Evolutionary conservation across 2,329 filamentous ascomycete genomes (phyloP).

Genomic region (Aspergillus versicolor): DNA sequence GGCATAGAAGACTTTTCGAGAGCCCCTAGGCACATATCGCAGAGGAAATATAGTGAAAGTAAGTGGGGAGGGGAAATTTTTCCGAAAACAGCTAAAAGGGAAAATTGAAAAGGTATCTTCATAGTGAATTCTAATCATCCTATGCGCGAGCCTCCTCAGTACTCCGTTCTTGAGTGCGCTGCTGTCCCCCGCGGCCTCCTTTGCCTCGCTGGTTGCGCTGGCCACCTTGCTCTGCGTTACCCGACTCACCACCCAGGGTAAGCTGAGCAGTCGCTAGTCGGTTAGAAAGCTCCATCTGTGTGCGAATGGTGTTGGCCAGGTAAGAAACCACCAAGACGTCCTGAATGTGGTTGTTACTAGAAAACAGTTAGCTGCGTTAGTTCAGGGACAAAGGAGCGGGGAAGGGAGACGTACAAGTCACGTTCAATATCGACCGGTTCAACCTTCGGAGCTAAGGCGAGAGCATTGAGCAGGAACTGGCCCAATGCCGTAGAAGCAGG

Average conservation of each 20-base stretch:
- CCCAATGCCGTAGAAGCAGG: slow-evolving; percentile 87
- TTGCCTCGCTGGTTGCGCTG: slow-evolving; percentile 41
- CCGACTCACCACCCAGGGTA: slow-evolving; percentile 51
- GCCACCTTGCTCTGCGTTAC: slow-evolving; percentile 35
- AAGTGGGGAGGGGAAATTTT: slow-evolving; percentile 18
- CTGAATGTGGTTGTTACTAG: slow-evolving; percentile 96
- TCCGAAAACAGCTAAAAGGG: slow-evolving; percentile 18
- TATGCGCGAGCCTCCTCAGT: slow-evolving; percentile 41
- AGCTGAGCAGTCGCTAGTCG: slow-evolving; percentile 80
- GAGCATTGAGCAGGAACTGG: slow-evolving; percentile 91
- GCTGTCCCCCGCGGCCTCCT: slow-evolving; percentile 39
- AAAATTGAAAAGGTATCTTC: slow-evolving; percentile 22
- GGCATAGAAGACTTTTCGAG: slow-evolving; percentile 15
- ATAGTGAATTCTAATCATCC: slow-evolving; percentile 18
- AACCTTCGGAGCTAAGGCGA: slow-evolving; percentile 93
- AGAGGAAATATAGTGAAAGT: slow-evolving; percentile 9
- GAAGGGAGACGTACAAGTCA: slow-evolving; percentile 67
- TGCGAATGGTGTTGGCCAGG: slow-evolving; percentile 96
- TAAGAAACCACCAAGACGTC: slow-evolving; percentile 98
- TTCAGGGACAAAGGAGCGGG: not conserved
- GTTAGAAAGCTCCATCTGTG: slow-evolving; percentile 97
- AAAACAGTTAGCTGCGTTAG: slow-evolving; percentile 26
- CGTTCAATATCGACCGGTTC: slow-evolving; percentile 85
- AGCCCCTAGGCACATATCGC: slow-evolving; percentile 18
- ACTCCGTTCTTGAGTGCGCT: slow-evolving; percentile 39